Evolutionary conservation across 257 asterid species (phyloP), one percentile per base, ranked within the genome.

Genomic region (Nicotiana tomentosiformis): DNA sequence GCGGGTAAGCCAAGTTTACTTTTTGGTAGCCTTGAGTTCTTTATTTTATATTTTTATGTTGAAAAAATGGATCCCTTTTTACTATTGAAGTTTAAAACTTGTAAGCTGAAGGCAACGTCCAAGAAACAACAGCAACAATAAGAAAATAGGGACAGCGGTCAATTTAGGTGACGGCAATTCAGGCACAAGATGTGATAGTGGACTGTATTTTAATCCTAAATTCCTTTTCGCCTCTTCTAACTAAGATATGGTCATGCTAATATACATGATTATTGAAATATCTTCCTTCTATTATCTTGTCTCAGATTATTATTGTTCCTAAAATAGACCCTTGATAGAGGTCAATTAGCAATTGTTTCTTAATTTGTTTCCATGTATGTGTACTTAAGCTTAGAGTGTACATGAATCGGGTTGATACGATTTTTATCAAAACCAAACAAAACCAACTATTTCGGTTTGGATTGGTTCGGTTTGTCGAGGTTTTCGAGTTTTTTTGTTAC

Each of bases 81-180:
- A 49, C n/a, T 49, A 26, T 49, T 74, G 62, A 49, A 74, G 37
- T 49, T 74, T 74, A 74, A 49, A 74, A 49, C 60, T 74, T 49
- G 62, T 49, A 49, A 26, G 43, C 26, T 49, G 62, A 49, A 49
- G 80, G 7, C 1, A 37, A 49, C 80, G 26, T 74, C 80, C 62
- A 74, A 51, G 43, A 74, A 74, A 74, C 62, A 33, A 20, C 7
- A 23, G 3, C 37, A 46, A 12, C 79, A 14, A 74, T 74, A 74
- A n/a, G 26, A 49, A 49, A 74, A 33, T 46, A 46, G 79, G 60
- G 80, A 10, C 62, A 74, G 17, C 26, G 62, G 64, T 74, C 80
- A 74, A 74, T 74, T 74, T 26, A 7, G 80, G 56, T 74, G 80
- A 74, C 62, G 43, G 43, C 61, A 74, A 74, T 74, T 74, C 62